A percentile compares a stretch with the other conserved stretches of the same genome.
Evolutionary conservation across 1,284 basidiomycete genomes (phyloP).

Genomic region (Cryptococcus sp.): DNA sequence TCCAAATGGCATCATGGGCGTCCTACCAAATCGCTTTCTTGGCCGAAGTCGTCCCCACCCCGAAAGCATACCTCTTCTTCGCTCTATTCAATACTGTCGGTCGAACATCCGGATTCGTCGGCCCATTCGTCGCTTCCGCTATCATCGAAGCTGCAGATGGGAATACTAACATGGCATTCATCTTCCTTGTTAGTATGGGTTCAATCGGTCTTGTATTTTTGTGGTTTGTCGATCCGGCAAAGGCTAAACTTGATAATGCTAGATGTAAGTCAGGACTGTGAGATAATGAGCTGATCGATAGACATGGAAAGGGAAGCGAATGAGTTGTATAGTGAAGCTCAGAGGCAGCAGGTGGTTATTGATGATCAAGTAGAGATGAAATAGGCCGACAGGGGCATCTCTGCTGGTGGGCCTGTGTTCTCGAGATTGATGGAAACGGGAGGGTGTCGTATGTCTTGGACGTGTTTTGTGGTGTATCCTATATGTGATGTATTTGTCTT

Average conservation of each 20-base stretch:
- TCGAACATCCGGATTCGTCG: conserved; percentile 8
- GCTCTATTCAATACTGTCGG: conserved; percentile 10
- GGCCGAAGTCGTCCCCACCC: conserved; percentile 23
- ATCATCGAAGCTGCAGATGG: conserved; percentile 20
- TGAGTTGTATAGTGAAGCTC: conserved; percentile 12
- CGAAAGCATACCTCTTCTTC: conserved; percentile 25
- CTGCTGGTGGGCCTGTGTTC: too few species aligned
- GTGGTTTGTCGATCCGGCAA: conserved; percentile 14
- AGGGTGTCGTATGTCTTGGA: too few species aligned
- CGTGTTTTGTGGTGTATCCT: too few species aligned
- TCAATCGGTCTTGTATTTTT: conserved; percentile 9
- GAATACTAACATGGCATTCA: conserved; percentile 17
- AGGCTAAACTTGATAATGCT: conserved; percentile 17
- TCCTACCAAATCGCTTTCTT: conserved; percentile 19
- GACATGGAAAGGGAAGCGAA: conserved; percentile 11
- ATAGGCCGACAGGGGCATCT: too few species aligned
- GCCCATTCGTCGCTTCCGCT: conserved; percentile 21
- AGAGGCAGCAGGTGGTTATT: not conserved
- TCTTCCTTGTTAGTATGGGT: conserved; percentile 20
- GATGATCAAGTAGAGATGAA: too few species aligned
- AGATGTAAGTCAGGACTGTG: conserved; percentile 9
- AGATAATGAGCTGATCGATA: not conserved
- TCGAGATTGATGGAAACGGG: too few species aligned
- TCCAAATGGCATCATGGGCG: conserved; percentile 18
- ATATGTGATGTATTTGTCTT: too few species aligned